These are phyloP conservation scores for Hericium erinaceus DNA, from an alignment of 768 basidiomycete species.

Conservation along the genomic window DNA sequence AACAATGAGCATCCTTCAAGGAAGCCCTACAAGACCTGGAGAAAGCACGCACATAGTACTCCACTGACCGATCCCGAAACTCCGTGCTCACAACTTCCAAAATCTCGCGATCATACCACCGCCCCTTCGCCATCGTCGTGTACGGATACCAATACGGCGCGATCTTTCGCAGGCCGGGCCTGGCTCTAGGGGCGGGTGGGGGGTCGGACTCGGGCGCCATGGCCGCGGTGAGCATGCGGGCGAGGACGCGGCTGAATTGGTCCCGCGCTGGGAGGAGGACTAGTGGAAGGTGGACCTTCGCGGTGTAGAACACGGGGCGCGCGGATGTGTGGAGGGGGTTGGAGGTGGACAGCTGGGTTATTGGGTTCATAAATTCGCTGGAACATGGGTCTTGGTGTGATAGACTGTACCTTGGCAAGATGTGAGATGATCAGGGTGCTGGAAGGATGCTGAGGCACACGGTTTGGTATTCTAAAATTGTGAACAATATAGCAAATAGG, in stretches of 20 bases:
- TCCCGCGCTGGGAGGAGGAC: slow-evolving; percentile 41
- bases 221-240: slow-evolving; percentile 15
- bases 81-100: slow-evolving; percentile 91
- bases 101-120: slow-evolving; percentile 83
- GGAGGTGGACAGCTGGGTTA: background rate
- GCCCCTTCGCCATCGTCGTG: slow-evolving; percentile 84
- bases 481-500: too few relatives aligned
- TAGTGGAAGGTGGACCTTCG: slow-evolving; percentile 24
- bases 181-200: slow-evolving; percentile 1
- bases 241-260: slow-evolving; percentile 36
- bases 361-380: too few relatives aligned
- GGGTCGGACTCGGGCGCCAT: slow-evolving; percentile 13
- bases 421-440: too few relatives aligned
- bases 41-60: slow-evolving; percentile 76
- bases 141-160: slow-evolving; percentile 91
- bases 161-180: slow-evolving; percentile 61
- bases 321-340: background rate
- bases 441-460: too few relatives aligned
- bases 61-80: slow-evolving; percentile 87
- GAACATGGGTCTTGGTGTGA: too few relatives aligned
- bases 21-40: background rate
- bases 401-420: too few relatives aligned
- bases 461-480: too few relatives aligned
- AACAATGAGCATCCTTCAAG: background rate
- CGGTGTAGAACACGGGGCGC: slow-evolving; percentile 9